These are phyloP conservation scores for Dendrostoma leiphaemia DNA, from an alignment of 2,329 filamentous ascomycete species.

Conservation along the genomic window DNA sequence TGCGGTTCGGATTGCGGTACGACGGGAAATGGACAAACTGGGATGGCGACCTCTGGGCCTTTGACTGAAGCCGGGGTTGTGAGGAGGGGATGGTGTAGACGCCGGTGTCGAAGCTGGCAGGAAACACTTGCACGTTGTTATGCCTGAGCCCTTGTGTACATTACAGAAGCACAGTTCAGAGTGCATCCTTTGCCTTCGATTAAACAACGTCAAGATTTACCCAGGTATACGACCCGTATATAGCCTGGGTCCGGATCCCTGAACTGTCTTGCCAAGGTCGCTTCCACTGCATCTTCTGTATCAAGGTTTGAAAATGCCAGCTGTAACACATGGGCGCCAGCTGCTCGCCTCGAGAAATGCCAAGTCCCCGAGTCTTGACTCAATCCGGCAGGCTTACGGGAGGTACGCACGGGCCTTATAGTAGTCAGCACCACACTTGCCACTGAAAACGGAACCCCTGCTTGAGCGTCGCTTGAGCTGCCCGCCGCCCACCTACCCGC, in stretches of 20 bases:
- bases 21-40: constrained; percentile 18
- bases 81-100: not conserved
- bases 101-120: not conserved
- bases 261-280: no score
- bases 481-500: not conserved
- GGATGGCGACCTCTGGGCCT: constrained; percentile 7
- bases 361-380: not conserved
- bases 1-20: constrained; percentile 17
- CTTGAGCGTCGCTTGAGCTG: not conserved
- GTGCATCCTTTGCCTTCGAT: not conserved
- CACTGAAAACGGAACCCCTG: not conserved
- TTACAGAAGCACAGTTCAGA: not conserved
- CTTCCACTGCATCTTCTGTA: no score
- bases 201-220: not conserved
- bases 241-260: no score
- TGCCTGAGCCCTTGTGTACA: not conserved
- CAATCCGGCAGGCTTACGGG: not conserved
- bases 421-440: not conserved
- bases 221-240: no score
- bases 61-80: not conserved
- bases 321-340: not conserved
- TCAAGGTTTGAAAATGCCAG: not conserved
- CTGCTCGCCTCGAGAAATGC: not conserved
- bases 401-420: not conserved
- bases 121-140: not conserved